Evolutionary conservation across 306 rosid genomes (phyloP).

Genomic region (Quercus mongolica): DNA sequence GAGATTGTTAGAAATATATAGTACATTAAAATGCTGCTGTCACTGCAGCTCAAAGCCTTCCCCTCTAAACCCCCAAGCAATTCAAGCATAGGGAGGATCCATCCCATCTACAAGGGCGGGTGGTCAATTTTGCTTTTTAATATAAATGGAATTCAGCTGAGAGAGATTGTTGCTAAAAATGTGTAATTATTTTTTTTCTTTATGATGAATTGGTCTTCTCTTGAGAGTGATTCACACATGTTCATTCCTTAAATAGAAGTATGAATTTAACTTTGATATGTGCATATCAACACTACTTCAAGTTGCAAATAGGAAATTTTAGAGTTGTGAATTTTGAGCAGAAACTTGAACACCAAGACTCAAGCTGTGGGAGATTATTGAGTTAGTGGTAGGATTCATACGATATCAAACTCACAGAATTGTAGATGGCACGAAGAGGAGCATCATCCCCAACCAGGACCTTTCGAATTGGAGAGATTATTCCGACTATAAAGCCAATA

Average conservation of each 20-base stretch:
- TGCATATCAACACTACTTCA: too few species aligned
- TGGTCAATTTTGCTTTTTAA: too few species aligned
- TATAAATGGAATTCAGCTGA: not conserved
- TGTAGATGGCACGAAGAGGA: conserved; percentile 31
- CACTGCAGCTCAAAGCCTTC: too few species aligned
- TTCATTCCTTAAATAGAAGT: too few species aligned
- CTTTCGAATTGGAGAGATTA: conserved; percentile 27
- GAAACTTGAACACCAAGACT: not conserved
- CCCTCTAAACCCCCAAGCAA: not conserved
- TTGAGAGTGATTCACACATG: too few species aligned
- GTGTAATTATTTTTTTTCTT: not conserved
- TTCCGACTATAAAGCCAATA: conserved; percentile 37
- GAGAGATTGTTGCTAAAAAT: not conserved
- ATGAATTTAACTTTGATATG: too few species aligned
- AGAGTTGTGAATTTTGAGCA: too few species aligned
- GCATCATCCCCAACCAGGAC: conserved; percentile 25
- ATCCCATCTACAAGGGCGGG: not conserved
- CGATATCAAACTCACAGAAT: conserved; percentile 38
- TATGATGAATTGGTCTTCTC: not conserved
- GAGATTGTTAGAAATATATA: too few species aligned
- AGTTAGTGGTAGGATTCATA: conserved; percentile 1
- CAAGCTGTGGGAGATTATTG: not conserved
- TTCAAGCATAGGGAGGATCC: not conserved
- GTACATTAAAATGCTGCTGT: too few species aligned
- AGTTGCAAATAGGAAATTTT: too few species aligned